Base-by-base conservation (phyloP, 352 stramenopile genomes). In the Phytophthora boehmeriae region DNA sequence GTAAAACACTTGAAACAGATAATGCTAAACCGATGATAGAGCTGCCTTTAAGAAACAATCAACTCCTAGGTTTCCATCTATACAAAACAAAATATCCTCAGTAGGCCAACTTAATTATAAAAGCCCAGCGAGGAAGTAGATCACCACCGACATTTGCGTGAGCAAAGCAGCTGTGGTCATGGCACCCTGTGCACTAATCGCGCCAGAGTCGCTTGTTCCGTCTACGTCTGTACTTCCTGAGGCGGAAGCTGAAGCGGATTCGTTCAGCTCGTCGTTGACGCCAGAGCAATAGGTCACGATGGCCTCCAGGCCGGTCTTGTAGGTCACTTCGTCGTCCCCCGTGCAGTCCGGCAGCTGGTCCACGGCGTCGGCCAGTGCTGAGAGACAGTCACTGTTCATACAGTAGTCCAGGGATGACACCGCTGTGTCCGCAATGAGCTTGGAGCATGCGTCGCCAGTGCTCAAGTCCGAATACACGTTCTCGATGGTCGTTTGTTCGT, bases 381-480 rank as follows among this genome's bases (percentile, higher is more conserved):
- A 48, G 32, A 76, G 57, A 35, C 71, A 76, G 46, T 66, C 62
- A 39, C 32, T 66, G 51, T 61, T 62, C 54, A 36, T 30, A 41
- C 71, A 79, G 48, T 78, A 76, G 58, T 70, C 52, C 49, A 79
- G 56, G 8, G 66, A 79, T 47, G 71, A 57, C 11, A 41, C 54
- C 25, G 25, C 62, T 52, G 71, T 54, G 63, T 71, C 44, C 19
- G 59, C 48, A 8, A 71, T 44, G 28, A 76, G 63, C 16, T 67
- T 46, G 8, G 23, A 41, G 41, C 71, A 79, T 13, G 59, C 57
- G 0, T 53, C 54, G 20, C 52, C 66, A 45, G 52, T 65, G 36
- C 66, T 17, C 58, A 75, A 25, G 17, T 63, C 51, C 17, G 58
- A 32, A 59, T 79, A 76, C n/a, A 76, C 45, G 30, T 60, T 63